Evolutionary conservation across 1,139 yeast genomes (phyloP).

Genomic region (Blastobotrys apis): DNA sequence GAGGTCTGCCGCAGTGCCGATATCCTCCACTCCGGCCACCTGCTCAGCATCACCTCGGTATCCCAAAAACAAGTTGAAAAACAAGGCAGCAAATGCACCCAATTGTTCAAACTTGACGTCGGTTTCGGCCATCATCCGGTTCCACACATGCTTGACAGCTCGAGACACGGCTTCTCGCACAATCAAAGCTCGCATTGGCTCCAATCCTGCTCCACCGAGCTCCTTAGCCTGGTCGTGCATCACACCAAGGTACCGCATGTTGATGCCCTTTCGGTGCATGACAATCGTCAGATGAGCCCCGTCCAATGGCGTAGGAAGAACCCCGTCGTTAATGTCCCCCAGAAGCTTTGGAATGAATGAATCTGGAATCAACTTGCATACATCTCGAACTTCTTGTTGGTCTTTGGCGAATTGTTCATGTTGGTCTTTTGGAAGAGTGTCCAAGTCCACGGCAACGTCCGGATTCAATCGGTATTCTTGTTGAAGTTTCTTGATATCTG

Average conservation of each 20-base stretch:
- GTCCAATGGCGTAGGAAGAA: conserved; percentile 66
- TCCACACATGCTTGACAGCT: conserved; percentile 69
- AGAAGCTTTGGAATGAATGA: conserved; percentile 63
- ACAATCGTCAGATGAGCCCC: conserved; percentile 67
- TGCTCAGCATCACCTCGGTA: not conserved
- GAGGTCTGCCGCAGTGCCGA: conserved; percentile 33
- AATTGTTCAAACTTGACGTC: conserved; percentile 56
- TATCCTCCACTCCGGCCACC: not conserved
- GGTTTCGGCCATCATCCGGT: conserved; percentile 42
- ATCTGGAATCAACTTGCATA: conserved; percentile 58
- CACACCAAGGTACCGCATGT: conserved; percentile 78
- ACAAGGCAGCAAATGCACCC: conserved; percentile 60
- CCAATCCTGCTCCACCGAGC: conserved; percentile 17
- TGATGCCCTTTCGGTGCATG: conserved; percentile 80
- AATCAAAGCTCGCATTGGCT: conserved; percentile 46
- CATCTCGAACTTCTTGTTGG: conserved; percentile 62
- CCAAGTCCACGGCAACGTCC: conserved; percentile 57
- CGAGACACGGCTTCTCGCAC: conserved; percentile 75
- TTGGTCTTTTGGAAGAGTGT: conserved; percentile 38
- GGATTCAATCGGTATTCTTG: conserved; percentile 65
- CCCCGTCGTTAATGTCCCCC: conserved; percentile 46
- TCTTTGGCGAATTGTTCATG: conserved; percentile 43
- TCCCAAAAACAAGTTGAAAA: conserved; percentile 63
- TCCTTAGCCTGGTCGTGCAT: conserved; percentile 20
- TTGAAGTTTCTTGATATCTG: conserved; percentile 51